Evolutionary conservation across 2,329 filamentous ascomycete species (phyloP), one percentile per base, ranked within the genome.

Genomic region (Ambrosiella cleistominuta): DNA sequence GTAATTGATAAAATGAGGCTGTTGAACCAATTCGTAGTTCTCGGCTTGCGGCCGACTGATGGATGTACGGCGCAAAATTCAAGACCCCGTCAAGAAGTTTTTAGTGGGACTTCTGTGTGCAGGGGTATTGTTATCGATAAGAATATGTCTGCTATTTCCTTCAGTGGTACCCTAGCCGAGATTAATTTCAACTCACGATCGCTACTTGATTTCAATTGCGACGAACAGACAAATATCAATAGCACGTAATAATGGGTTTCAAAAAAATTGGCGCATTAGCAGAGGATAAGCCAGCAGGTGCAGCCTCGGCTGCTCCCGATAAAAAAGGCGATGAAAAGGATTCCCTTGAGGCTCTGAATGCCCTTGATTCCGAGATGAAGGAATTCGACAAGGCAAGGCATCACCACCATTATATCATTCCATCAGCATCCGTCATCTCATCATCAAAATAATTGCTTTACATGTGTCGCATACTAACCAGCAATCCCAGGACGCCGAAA

Each of bases 281-380:
- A 12, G 35, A 42, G 11, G 47, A 39, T 1, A 60, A 60, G 19
- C 27, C 27, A 27, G 27, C 27, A 27, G 27, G 27, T 27, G 27
- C 27, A 5, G 27, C 27, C 4, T 27, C 27, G 4, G 27, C 27
- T 27, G 27, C 27, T 27, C 27, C 27, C 27, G 27, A 27, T 27
- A 27, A 27, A 27, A 51, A 56, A 62, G 78, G 83, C 58, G 85
- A 90, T 64, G 75, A 81, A 65, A 57, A 47, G 15, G 62, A 63
- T 57, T 51, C 60, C 12, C 44, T 58, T 2, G 86, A 88, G 68
- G 84, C 86, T 51, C 79, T 95, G 62, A 85, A 89, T 67, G 81
- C 82, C 61, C 82, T 96, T 47, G 88, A 91, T 66, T 78, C 81
- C 39, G 89, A 95, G 68, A 83, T 85, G 57, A 94, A 91, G 66